These are phyloP conservation scores for Scutellaria baicalensis DNA, from an alignment of 257 asterid genomes.

Conservation along the genomic window DNA sequence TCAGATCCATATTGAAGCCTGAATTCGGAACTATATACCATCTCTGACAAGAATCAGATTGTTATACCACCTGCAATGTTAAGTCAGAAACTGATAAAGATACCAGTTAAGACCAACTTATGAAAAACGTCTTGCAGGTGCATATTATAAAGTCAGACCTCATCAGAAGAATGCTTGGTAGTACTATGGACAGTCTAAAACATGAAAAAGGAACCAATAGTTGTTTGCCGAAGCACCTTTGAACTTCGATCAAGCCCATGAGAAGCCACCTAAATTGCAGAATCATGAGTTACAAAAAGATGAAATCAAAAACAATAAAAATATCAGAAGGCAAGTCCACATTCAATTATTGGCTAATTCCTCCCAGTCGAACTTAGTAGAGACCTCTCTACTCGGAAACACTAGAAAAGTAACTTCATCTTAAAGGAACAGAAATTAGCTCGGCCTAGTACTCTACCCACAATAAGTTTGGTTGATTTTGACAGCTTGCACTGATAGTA, in stretches of 20 bases:
- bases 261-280: conserved; percentile 73
- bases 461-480: background rate
- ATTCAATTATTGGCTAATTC: background rate
- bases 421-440: background rate
- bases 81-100: background rate
- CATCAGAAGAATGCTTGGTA: conserved; percentile 13
- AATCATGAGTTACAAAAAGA: conserved; percentile 16
- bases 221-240: conserved; percentile 86
- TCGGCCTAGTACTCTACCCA: background rate
- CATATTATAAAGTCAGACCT: conserved; percentile 29
- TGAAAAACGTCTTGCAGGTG: background rate
- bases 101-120: background rate
- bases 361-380: background rate
- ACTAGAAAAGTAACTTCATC: background rate
- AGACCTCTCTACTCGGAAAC: background rate
- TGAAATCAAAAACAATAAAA: background rate
- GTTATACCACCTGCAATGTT: conserved; percentile 32
- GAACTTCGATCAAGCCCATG: conserved; percentile 97
- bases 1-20: conserved; percentile 7
- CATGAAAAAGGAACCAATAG: conserved; percentile 71
- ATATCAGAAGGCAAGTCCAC: background rate
- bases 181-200: conserved; percentile 41
- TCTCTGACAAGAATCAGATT: conserved; percentile 14
- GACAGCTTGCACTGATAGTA: background rate
- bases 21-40: conserved; percentile 13